Base-by-base conservation (phyloP, 495 filamentous ascomycete species). In the Xylaria telfairii region DNA sequence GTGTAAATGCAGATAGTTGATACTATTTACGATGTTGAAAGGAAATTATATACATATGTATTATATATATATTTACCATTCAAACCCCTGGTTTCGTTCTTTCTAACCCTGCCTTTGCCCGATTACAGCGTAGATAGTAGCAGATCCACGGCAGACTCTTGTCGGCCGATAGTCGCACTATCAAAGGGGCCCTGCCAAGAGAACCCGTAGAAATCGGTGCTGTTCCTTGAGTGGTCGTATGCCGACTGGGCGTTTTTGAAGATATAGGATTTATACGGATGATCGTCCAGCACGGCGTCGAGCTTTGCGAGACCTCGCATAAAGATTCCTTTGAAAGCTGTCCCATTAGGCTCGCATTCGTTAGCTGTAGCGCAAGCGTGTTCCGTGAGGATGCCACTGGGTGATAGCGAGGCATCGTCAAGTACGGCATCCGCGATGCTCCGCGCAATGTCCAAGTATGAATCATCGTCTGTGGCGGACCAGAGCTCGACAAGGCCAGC, bases 241-340 rank as follows among this genome's bases (percentile, higher is more conserved):
- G 89, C 88, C 44, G 83, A 85, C 61, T 85, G 78, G 4, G 89
- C 90, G 61, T 89, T 92, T 12, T 75, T 77, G 32, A 73, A 69
- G 51, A 93, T 84, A 3, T 89, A 89, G 26, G 73, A 67, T n/a
- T 73, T 68, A 71, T 87, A 92, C 13, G 76, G 75, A 32, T 80
- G 76, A 15, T 86, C 76, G 4, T 82, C 82, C 0, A 85, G 76
- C 0, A 72, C 85, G 17, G 72, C 72, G 24, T 91, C 80, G 28
- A 94, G 77, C 57, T 82, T 79, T 30, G 80, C 82, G 1, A 93
- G 82, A 71, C 91, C 91, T 6, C 88, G 85, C 24, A 90, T 84
- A 73, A 93, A 92, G 5, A 91, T 86, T 26, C 92, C 92, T 78
- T 94, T 94, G 86, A 94, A 94, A 69, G 90, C 87, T 1, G 87